Evolutionary conservation across 495 filamentous ascomycete species (phyloP).

Genomic region (Daldinia caldariorum): DNA sequence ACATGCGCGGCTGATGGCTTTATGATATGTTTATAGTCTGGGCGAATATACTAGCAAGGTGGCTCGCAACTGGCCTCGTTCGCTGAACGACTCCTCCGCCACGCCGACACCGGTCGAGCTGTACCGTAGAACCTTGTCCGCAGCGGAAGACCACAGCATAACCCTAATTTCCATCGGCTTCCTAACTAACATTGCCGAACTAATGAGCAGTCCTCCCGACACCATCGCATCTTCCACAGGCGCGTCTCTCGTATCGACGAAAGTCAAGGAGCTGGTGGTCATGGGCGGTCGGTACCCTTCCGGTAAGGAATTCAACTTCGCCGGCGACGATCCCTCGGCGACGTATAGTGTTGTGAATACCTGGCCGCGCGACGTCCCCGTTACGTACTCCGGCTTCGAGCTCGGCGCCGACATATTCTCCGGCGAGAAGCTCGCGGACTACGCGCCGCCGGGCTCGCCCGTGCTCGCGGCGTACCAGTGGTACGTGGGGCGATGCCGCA

Average conservation of each 20-base stretch:
- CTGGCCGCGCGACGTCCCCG: constrained; percentile 47
- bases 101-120: constrained; percentile 56
- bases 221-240: constrained; percentile 48
- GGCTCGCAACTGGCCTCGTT: constrained; percentile 52
- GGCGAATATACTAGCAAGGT: constrained; percentile 52
- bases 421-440: constrained; percentile 47
- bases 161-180: constrained; percentile 59
- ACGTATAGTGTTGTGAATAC: constrained; percentile 54
- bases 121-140: constrained; percentile 54
- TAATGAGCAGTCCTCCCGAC: constrained; percentile 54
- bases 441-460: constrained; percentile 50
- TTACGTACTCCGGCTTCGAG: constrained; percentile 53
- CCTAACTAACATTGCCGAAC: constrained; percentile 54
- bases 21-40: constrained; percentile 5
- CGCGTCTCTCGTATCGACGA: constrained; percentile 49
- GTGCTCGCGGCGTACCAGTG: constrained; percentile 53
- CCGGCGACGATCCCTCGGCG: constrained; percentile 45
- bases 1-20: not conserved
- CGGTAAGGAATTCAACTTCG: constrained; percentile 58
- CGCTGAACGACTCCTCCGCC: constrained; percentile 48
- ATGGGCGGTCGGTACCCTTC: constrained; percentile 60
- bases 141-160: constrained; percentile 50
- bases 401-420: constrained; percentile 50
- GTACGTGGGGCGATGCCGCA: constrained; percentile 39
- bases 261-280: constrained; percentile 57